Evolutionary conservation across 257 asterid species (phyloP), one percentile per base, ranked within the genome.

Genomic region (Solanum gandarillasii): DNA sequence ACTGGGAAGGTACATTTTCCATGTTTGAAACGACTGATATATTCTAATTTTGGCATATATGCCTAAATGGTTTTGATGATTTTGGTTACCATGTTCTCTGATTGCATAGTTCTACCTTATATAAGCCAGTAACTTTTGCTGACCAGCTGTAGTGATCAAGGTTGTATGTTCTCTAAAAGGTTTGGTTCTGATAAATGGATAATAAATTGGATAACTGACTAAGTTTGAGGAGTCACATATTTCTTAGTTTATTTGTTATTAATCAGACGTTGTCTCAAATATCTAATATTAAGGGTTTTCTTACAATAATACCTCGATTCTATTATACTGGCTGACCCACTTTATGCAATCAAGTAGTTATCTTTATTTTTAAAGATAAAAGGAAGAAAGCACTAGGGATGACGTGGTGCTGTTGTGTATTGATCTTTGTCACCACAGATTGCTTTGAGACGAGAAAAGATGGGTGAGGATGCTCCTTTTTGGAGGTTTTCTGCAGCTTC

Each of bases 401-500:
- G 43, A 82, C 4, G 21, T 31, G 86, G 21, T 20, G 71, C 70
- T 82, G 71, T 82, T 48, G 36, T 52, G 20, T 46, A 18, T 85
- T 72, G 76, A 85, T 41, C 82, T 68, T 35, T 73, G 38, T 16
- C 68, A 86, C 68, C 74, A 34, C 87, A 95, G 98, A 94, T 95
- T 88, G 97, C 98, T 72, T 87, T 95, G 90, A 91, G 97, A 91
- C 92, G 98, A 89, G 98, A 95, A 89, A 93, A 89, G 92, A 92
- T 94, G 98, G 98, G 98, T 0, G 95, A 94, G 93, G 92, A 94
- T 76, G 98, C 98, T 91, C 98, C 98, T 12, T 95, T 94, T 92
- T 94, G 98, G 98, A 93, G 94, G 92, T 94, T 94, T 90, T 94
- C 97, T 87, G 94, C 96, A 46, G 95, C 98, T 91, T 94, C 98